Base-by-base conservation (phyloP, 179 eudicot species). In the Silene coronaria region DNA sequence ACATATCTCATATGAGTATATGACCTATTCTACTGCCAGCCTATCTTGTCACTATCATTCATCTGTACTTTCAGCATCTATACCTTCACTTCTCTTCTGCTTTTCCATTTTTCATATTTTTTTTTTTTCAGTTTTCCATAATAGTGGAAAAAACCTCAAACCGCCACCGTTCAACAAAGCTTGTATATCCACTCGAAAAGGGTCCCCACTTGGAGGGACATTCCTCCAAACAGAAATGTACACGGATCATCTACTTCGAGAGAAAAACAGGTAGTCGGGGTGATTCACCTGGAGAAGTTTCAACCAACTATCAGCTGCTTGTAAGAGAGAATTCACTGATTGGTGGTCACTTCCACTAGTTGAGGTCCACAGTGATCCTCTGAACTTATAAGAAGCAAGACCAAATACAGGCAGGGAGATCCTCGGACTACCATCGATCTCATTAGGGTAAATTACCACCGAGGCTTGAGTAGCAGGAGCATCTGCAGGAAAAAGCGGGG, bases 241-340 rank as follows among this genome's bases (percentile, higher is more conserved):
- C n/a, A n/a, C n/a, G n/a, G n/a, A 73, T 86, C 85, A 88, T 83
- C 90, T 85, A 38, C 19, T 66, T 58, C 91, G 87, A 78, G 77
- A 59, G 88, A 95, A 95, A 83, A 95, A 95, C 22, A 74, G 82
- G 83, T 85, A 86, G 86, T 95, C 99, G 0, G 97, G 97, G 87
- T 93, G 99, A 82, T 91, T 76, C 80, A 95, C 97, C 81, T 88
- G 84, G 38, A 80, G 91, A 46, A 28, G 45, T 34, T 80, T 77
- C 68, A 91, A 73, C 96, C 91, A 87, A 32, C 85, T 78, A 63
- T 84, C 87, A 79, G 97, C 97, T 36, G 82, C 86, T 82, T 84
- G 91, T 59, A 77, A 78, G 74, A 92, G 91, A 19, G 81, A 75
- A 73, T 70, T 87, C 48, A 84, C 82, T 68, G 83, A 57, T 53